Conservation (phyloP, 257 asterid genomes). For the Lycium ferocissimum region DNA sequence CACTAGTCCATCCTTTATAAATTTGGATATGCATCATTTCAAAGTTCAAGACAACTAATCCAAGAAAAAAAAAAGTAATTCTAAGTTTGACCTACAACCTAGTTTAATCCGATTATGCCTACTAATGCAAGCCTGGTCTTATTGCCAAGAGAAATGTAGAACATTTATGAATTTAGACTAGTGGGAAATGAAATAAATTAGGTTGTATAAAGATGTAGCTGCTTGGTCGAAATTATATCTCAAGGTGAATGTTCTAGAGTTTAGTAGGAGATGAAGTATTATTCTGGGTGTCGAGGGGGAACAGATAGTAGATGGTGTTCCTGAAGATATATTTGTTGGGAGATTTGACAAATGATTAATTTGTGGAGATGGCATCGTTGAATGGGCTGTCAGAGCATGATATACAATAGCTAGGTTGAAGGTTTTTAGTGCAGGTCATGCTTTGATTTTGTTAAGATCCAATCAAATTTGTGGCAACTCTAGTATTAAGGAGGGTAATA, state of each 20-base stretch:
- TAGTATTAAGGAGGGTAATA: neutral
- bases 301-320: neutral
- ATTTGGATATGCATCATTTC: neutral
- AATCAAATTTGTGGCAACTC: neutral
- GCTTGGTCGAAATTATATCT: neutral
- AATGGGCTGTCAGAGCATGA: neutral
- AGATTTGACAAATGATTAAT: neutral
- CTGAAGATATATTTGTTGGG: conserved; percentile 11
- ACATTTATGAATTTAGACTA: neutral
- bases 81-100: neutral
- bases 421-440: neutral
- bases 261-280: conserved; percentile 3
- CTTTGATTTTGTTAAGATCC: neutral
- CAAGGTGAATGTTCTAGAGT: conserved; percentile 15
- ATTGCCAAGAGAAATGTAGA: conserved; percentile 5
- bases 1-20: neutral
- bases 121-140: neutral
- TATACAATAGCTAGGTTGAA: neutral
- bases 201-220: neutral
- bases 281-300: neutral
- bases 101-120: neutral
- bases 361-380: neutral
- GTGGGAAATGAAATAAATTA: neutral
- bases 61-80: neutral
- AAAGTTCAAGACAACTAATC: neutral